Base-by-base conservation (phyloP, 2,329 filamentous ascomycete genomes). In the Monilinia fructicola region DNA sequence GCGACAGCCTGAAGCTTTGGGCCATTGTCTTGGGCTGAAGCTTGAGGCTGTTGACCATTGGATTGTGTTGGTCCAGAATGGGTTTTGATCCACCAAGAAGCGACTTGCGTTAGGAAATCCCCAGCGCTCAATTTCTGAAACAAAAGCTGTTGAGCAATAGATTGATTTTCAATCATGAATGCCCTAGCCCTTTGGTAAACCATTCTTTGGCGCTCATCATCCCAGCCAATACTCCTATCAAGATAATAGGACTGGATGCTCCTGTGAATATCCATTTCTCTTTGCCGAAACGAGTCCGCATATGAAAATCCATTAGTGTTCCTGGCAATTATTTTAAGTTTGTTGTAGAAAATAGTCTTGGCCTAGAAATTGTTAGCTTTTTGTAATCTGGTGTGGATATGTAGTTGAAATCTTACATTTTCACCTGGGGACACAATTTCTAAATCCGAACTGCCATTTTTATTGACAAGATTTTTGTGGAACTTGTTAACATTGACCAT, bases 351-450 rank as follows among this genome's bases (percentile, higher is more conserved):
- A 9, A 6, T 0, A 26, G 14, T 16, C 14, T 26, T 23, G 46
- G 58, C 44, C 58, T 61, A 61, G 26, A n/a, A 50, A 6, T 38
- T 5, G 7, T 61, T 50, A 61, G 58, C 44, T 50, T 40, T 26
- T 23, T 12, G 2, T 9, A 2, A 38, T 6, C 2, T 50, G 12
- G 16, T 7, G 10, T 11, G 26, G 0, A 46, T 58, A 1, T 9
- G 1, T 14, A n/a, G 26, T 38, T n/a, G 31, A 40, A 26, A 11
- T 40, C 58, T 61, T 50, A 61, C 58, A 55, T 23, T 14, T 23
- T 1, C 2, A 16, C 44, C 58, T 60, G 58, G 12, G 31, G 58
- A 50, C 35, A 60, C 26, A n/a, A 50, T 28, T 40, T 61, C 44
- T 38, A 52, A 14, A 48, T 61, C 58, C 9, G 58, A 61, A 50